phyloP scores from a whole-genome alignment of 176 grass and related monocot species.

The barley (Hordeum vulgare) region MorexV3_pseudomolecules_assembly NC_058518.1:403688805-403689304 shows the following conservation, averaged over 20 bases:
- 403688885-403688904: conserved; percentile 58
- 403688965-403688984: conserved; percentile 1
- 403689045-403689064: background rate
- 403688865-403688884: conserved; percentile 79
- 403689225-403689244: background rate
- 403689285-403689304: background rate
- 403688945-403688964: conserved; percentile 58
- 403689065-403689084: conserved; percentile 27
- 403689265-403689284: background rate
- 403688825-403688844: conserved; percentile 65
- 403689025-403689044: background rate
- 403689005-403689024: background rate
- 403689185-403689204: background rate
- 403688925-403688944: conserved; percentile 71
- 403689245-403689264: background rate
- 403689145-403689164: background rate
- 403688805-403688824: conserved; percentile 65
- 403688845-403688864: conserved; percentile 81
- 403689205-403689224: background rate
- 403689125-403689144: conserved; percentile 12
- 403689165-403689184: background rate
- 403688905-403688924: conserved; percentile 81
- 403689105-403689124: conserved; percentile 37
- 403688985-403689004: conserved; percentile 3
- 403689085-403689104: conserved; percentile 22